Conservation (phyloP, 768 basidiomycete genomes). For the Kwoniella dejecticola region DNA sequence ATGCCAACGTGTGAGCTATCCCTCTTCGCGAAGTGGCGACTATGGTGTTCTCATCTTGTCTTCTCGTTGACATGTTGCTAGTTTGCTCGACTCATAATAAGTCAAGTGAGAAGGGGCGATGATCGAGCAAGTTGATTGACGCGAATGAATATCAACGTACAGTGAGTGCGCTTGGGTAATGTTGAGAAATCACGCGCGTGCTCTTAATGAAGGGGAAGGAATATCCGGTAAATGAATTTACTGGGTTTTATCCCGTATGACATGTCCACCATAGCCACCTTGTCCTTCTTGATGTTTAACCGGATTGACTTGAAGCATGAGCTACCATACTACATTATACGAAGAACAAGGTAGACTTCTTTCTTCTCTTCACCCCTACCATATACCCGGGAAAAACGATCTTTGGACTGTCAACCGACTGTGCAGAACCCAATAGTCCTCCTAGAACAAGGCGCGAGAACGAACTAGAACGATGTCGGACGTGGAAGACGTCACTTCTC, state of each 20-base stretch:
- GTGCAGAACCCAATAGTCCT: not conserved
- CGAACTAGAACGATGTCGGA: constrained; percentile 31
- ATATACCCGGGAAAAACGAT: too few species aligned
- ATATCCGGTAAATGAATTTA: not conserved
- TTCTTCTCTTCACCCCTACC: too few species aligned
- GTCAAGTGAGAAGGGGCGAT: not conserved
- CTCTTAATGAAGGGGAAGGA: not conserved
- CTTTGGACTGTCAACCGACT: too few species aligned
- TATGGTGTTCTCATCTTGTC: constrained; percentile 23
- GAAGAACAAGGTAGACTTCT: too few species aligned
- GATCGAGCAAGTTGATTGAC: not conserved
- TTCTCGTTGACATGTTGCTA: constrained; percentile 9
- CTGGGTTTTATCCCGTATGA: constrained; percentile 15
- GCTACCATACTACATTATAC: not conserved
- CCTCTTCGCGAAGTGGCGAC: not conserved
- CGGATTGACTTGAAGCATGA: not conserved
- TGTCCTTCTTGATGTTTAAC: too few species aligned
- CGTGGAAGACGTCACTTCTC: constrained; percentile 26
- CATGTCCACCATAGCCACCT: constrained; percentile 4
- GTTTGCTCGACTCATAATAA: not conserved
- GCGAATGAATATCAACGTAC: not conserved
- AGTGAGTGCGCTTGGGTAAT: not conserved
- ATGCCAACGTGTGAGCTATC: not conserved
- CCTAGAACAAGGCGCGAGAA: not conserved
- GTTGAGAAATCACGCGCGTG: constrained; percentile 21